Evolutionary conservation across 352 stramenopile species (phyloP).

Genomic region (Phytopythium vexans): DNA sequence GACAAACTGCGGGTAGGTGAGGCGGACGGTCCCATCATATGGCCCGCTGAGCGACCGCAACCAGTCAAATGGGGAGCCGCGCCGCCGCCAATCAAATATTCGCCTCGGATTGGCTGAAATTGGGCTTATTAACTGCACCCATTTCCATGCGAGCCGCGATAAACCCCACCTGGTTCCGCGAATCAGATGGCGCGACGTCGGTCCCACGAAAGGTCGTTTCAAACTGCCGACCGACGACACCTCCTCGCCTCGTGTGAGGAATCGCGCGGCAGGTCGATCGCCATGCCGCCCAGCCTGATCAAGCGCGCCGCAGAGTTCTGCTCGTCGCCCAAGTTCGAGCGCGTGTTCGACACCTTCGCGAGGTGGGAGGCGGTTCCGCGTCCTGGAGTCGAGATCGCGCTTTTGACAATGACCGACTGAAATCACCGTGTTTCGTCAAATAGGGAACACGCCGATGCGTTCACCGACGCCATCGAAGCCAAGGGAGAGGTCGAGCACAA

Average conservation of each 20-base stretch:
- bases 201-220: too few relatives aligned
- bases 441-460: slow-evolving; percentile 62
- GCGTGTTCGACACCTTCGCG: slow-evolving; percentile 73
- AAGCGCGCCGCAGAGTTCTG: slow-evolving; percentile 68
- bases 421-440: neutral
- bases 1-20: neutral
- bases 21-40: neutral
- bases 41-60: slow-evolving; percentile 1
- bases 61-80: slow-evolving; percentile 9
- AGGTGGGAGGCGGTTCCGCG: slow-evolving; percentile 19
- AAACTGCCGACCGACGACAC: too few relatives aligned
- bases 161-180: too few relatives aligned
- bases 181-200: too few relatives aligned
- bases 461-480: slow-evolving; percentile 57
- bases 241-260: too few relatives aligned
- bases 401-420: neutral
- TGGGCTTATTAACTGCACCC: neutral
- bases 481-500: slow-evolving; percentile 78
- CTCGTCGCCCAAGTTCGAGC: slow-evolving; percentile 70
- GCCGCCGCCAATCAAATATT: neutral
- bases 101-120: slow-evolving; percentile 4
- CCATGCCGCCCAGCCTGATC: slow-evolving; percentile 56
- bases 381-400: neutral
- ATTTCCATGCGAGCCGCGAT: too few relatives aligned
- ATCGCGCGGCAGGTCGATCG: too few relatives aligned